Conservation (phyloP, 441 rosid species). For the Mallotus japonicus region DNA sequence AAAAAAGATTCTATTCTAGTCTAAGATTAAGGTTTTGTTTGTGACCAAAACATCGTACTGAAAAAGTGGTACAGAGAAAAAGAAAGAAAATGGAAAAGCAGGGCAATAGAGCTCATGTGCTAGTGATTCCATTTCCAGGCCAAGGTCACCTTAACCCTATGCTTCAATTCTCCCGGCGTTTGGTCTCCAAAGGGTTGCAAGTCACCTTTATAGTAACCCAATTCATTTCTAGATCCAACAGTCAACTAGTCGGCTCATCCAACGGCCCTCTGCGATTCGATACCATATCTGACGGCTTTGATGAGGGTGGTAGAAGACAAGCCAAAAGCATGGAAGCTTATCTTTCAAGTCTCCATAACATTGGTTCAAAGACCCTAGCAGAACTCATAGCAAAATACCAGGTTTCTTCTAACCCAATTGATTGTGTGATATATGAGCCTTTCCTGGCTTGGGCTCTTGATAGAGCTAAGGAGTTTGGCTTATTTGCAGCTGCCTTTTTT, state of each 20-base stretch:
- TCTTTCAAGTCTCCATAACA: background rate
- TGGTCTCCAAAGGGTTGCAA: slow-evolving; percentile 34
- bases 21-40: too few relatives aligned
- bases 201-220: slow-evolving; percentile 32
- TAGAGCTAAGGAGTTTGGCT: slow-evolving; percentile 27
- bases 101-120: slow-evolving; percentile 22
- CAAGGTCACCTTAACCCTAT: slow-evolving; percentile 52
- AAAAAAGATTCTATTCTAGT: too few relatives aligned
- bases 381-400: background rate
- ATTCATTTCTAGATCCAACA: background rate
- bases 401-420: background rate
- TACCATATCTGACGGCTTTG: slow-evolving; percentile 1
- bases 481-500: slow-evolving; percentile 29
- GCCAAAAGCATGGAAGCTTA: background rate
- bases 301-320: background rate
- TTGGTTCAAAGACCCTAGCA: background rate
- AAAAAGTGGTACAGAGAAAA: too few relatives aligned
- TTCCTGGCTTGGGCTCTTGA: slow-evolving; percentile 34
- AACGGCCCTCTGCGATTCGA: slow-evolving; percentile 21
- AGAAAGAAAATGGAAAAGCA: background rate
- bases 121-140: slow-evolving; percentile 40
- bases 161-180: slow-evolving; percentile 43
- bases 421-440: slow-evolving; percentile 32
- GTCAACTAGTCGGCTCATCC: background rate
- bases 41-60: too few relatives aligned